Percentiles rank a stretch among this genome's conserved stretches.
These are phyloP conservation scores for Mollisiaceae sp. DNA, from an alignment of 2,329 filamentous ascomycete species.

Conservation along the genomic window DNA sequence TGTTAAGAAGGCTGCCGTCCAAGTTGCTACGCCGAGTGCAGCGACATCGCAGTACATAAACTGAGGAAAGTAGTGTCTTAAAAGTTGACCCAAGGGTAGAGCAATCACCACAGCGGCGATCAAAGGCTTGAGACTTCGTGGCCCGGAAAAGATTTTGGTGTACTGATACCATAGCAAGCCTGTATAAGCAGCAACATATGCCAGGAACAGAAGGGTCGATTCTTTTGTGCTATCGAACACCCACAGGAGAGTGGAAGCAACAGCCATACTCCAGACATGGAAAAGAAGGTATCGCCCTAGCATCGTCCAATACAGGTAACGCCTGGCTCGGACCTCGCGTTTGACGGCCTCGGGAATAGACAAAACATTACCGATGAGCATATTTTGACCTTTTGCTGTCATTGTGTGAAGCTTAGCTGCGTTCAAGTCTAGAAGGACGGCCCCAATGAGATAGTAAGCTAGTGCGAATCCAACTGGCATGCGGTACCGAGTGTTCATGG, in stretches of 20 bases:
- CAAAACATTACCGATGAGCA: conserved; percentile 19
- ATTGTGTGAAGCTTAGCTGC: conserved; percentile 22
- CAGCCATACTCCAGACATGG: conserved; percentile 28
- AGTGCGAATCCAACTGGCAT: conserved; percentile 28
- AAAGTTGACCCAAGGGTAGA: conserved; percentile 22
- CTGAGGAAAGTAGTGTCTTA: conserved; percentile 17
- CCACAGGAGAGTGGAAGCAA: conserved; percentile 26
- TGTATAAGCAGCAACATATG: conserved; percentile 27
- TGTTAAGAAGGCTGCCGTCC: conserved; percentile 55
- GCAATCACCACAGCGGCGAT: conserved; percentile 21
- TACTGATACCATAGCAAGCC: conserved; percentile 27
- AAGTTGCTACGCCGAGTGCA: conserved; percentile 23
- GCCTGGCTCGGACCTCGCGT: conserved; percentile 17
- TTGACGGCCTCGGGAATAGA: conserved; percentile 22
- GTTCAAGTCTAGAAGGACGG: conserved; percentile 27
- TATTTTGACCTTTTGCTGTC: conserved; percentile 22
- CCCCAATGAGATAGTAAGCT: conserved; percentile 25
- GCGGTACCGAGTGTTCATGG: conserved; percentile 10
- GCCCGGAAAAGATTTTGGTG: conserved; percentile 28
- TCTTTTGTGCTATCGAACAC: conserved; percentile 21
- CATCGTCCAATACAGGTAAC: conserved; percentile 27
- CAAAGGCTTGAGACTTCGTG: conserved; percentile 25
- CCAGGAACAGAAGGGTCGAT: conserved; percentile 23
- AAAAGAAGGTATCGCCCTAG: conserved; percentile 21
- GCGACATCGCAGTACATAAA: conserved; percentile 22